Conservation (phyloP, 495 filamentous ascomycete genomes). For the Neurospora pannonica region DNA sequence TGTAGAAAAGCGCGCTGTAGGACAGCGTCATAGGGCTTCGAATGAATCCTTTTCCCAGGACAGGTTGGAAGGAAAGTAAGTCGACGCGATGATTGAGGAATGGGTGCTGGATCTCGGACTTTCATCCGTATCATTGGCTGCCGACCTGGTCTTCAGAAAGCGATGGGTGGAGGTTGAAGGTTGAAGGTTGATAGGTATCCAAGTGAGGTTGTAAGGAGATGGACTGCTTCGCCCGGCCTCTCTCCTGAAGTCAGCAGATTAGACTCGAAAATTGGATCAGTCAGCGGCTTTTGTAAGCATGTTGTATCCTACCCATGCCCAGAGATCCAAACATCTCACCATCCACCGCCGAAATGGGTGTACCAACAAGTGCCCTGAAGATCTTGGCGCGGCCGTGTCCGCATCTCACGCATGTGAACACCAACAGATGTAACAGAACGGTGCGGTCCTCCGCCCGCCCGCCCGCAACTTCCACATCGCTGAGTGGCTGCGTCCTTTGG, state of each 20-base stretch:
- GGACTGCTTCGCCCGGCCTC: neutral
- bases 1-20: neutral
- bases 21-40: neutral
- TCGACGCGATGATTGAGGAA: neutral
- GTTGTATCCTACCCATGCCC: neutral
- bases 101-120: too few relatives aligned
- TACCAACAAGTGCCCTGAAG: neutral
- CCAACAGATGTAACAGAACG: neutral
- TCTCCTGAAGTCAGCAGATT: neutral
- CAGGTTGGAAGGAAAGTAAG: neutral
- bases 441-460: neutral
- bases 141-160: too few relatives aligned
- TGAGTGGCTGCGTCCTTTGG: neutral
- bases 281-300: neutral
- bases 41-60: neutral
- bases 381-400: neutral
- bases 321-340: neutral
- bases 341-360: neutral
- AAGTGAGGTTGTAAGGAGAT: neutral
- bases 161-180: too few relatives aligned
- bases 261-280: neutral
- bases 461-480: neutral
- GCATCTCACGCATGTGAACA: neutral
- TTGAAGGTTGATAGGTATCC: too few relatives aligned
- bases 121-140: neutral